phyloP scores from a whole-genome alignment of 805 yeast species.

The Kodamaea kaohsiungensis region DNA sequence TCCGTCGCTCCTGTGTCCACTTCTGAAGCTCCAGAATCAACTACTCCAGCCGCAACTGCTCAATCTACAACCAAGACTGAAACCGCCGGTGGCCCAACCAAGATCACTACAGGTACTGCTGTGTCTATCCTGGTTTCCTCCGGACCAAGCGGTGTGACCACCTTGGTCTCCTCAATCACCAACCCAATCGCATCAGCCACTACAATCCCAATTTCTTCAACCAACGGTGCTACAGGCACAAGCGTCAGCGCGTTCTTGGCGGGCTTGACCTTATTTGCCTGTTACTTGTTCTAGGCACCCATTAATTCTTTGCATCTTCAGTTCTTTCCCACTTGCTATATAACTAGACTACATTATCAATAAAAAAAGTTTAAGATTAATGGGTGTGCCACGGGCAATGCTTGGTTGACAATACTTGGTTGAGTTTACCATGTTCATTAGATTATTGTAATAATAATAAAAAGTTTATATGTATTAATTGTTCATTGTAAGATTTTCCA shows the following conservation, averaged over 20 bases:
- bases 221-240: constrained; percentile 2
- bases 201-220: not conserved
- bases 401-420: not conserved
- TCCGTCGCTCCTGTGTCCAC: not conserved
- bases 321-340: not conserved
- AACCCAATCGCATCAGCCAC: not conserved
- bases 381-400: not conserved
- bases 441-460: too few relatives aligned
- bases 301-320: constrained; percentile 2
- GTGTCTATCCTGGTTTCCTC: not conserved
- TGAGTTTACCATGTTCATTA: too few relatives aligned
- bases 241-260: constrained; percentile 9
- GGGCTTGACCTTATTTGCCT: constrained; percentile 11
- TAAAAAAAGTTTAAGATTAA: not conserved
- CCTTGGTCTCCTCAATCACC: constrained; percentile 2
- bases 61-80: not conserved
- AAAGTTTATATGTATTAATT: too few relatives aligned
- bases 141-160: not conserved
- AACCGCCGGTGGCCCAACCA: not conserved
- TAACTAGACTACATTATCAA: not conserved
- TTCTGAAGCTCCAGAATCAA: not conserved
- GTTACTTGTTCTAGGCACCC: constrained; percentile 2
- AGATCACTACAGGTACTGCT: not conserved
- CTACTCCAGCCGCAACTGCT: not conserved
- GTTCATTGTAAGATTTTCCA: too few relatives aligned